Percentiles rank a stretch among this genome's conserved stretches.
Conservation (phyloP, 176 grass and related monocot genomes). For the sorghum (Sorghum bicolor) region DNA sequence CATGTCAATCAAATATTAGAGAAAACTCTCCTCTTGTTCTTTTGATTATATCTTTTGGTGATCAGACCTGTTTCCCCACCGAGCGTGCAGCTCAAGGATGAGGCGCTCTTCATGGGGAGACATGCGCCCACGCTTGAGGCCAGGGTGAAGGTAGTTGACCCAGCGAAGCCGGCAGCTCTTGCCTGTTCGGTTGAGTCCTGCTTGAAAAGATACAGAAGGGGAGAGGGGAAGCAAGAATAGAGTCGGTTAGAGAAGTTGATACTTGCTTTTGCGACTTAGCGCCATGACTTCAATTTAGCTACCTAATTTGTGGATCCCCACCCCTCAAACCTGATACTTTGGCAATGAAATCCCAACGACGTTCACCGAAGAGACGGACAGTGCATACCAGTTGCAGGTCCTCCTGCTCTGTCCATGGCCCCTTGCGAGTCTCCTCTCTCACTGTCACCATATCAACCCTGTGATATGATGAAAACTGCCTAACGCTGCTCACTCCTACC, state of each 20-base stretch:
- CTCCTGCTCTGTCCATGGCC: slow-evolving; percentile 88
- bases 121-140: slow-evolving; percentile 86
- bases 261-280: slow-evolving; percentile 42
- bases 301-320: slow-evolving; percentile 71
- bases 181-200: slow-evolving; percentile 82
- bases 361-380: slow-evolving; percentile 95
- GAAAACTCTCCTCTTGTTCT: not conserved
- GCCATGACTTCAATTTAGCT: slow-evolving; percentile 26
- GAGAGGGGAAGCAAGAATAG: slow-evolving; percentile 27
- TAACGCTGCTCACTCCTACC: slow-evolving; percentile 43
- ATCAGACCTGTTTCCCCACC: slow-evolving; percentile 85
- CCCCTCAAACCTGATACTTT: slow-evolving; percentile 99
- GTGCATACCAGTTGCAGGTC: slow-evolving; percentile 99
- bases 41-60: not conserved
- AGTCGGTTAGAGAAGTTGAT: slow-evolving; percentile 29
- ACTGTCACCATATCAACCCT: slow-evolving; percentile 69
- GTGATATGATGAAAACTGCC: slow-evolving; percentile 21
- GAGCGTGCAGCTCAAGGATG: slow-evolving; percentile 83
- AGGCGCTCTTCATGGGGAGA: slow-evolving; percentile 79
- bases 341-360: slow-evolving; percentile 99
- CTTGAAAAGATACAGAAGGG: slow-evolving; percentile 15
- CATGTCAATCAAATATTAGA: not conserved
- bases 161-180: slow-evolving; percentile 87
- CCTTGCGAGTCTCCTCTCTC: slow-evolving; percentile 77
- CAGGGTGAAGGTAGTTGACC: slow-evolving; percentile 96